Conservation (phyloP, 1,284 basidiomycete genomes). For the Leccinum angustisporum region DNA sequence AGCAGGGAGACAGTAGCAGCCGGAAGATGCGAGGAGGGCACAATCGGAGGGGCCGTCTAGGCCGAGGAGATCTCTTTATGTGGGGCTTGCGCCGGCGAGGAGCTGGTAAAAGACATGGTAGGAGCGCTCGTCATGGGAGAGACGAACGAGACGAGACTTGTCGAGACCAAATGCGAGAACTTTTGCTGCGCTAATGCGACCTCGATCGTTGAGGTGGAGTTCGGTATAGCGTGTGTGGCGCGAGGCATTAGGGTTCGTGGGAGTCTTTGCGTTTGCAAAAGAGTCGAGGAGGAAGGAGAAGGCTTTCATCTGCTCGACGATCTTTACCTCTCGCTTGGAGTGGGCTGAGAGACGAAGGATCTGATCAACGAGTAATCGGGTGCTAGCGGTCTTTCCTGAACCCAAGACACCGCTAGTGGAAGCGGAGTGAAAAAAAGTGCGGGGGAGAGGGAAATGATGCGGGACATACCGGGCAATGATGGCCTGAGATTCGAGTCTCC, state of each 20-base stretch:
- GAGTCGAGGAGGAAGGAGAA: constrained; percentile 78
- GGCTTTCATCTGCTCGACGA: constrained; percentile 81
- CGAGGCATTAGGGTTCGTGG: constrained; percentile 87
- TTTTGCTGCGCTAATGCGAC: constrained; percentile 78
- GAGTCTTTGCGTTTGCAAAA: constrained; percentile 89
- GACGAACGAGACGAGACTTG: constrained; percentile 75
- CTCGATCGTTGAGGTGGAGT: constrained; percentile 83
- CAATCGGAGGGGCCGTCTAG: constrained; percentile 88
- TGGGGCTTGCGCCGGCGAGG: constrained; percentile 79
- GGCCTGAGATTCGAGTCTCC: constrained; percentile 77
- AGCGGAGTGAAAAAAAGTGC: constrained; percentile 14
- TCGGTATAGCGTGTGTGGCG: constrained; percentile 87
- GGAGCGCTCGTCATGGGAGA: constrained; percentile 83
- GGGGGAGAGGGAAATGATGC: constrained; percentile 4
- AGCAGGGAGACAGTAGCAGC: constrained; percentile 81
- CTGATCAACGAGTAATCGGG: constrained; percentile 77
- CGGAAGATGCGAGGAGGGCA: constrained; percentile 78
- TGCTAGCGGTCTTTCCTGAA: constrained; percentile 82
- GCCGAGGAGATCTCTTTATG: constrained; percentile 73
- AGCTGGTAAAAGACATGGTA: constrained; percentile 96
- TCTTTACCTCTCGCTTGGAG: constrained; percentile 70
- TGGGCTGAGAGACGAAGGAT: constrained; percentile 80
- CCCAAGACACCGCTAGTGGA: constrained; percentile 78
- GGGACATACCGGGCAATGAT: constrained; percentile 72
- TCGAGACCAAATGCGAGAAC: constrained; percentile 85